Base-by-base conservation (phyloP, 2,329 filamentous ascomycete species). In the Neocatenulostroma microsporum region DNA sequence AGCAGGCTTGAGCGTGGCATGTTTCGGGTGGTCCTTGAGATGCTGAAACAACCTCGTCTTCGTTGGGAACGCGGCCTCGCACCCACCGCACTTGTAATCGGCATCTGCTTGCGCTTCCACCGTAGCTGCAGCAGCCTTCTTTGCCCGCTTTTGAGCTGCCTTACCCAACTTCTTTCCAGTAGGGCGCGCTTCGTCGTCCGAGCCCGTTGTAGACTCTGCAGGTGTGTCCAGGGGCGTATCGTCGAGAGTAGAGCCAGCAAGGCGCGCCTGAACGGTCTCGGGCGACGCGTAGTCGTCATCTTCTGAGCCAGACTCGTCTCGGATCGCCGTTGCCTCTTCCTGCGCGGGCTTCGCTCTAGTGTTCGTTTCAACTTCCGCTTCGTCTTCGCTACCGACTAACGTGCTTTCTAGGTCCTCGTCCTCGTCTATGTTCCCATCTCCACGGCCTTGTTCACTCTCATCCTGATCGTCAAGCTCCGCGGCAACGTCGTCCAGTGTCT, bases 41-140 rank as follows among this genome's bases (percentile, higher is more conserved):
- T 93, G 86, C 35, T 73, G 67, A 56, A 89, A 89, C 13, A 93
- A 62, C 47, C 77, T 78, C 5, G 75, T 82, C 48, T 78, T 80
- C 2, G 81, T 85, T 0, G 74, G 76, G 63, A 96, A 98, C 0
- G 64, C 72, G 47, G 83, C 85, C 47, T 78, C 74, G 61, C 91
- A 96, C 4, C 78, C 74, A 3, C 82, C 74, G 56, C 91, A 96
- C 50, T 80, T 80, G 36, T 84, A 74, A 20, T 77, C 65, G 46
- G 46, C 15, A 2, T 56, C 57, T 4, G 45, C 32, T 15, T 55
- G 34, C 5, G 57, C 52, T 4, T 46, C 46, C 2, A 53, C 54
- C 3, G 60, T 55, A 24, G 61, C 55, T 32, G 66, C 62, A 1
- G 66, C 67, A 25, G 57, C 62, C 46, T 68, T 70, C 46, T 68